A percentile compares a stretch with the other conserved stretches of the same genome.
Conservation (phyloP, 2,329 filamentous ascomycete species). For the Calonectria pseudoturangicola region DNA sequence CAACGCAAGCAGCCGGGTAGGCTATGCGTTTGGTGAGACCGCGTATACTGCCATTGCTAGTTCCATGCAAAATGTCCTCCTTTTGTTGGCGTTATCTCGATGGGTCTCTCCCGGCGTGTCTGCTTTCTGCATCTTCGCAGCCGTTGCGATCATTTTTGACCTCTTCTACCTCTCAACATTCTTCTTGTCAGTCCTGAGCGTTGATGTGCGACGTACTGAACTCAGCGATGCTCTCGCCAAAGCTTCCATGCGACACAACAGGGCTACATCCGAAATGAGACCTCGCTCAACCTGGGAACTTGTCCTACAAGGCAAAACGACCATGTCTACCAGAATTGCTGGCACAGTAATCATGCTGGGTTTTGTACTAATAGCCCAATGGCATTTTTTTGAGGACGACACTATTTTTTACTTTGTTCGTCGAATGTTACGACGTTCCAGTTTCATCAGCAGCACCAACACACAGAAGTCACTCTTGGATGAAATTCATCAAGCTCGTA, state of each 20-base stretch:
- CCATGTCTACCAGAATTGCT: constrained; percentile 83
- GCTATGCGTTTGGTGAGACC: constrained; percentile 83
- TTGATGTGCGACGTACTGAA: constrained; percentile 86
- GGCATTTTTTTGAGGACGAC: constrained; percentile 83
- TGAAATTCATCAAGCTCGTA: constrained; percentile 83
- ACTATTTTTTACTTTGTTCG: constrained; percentile 60
- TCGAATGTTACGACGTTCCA: constrained; percentile 49
- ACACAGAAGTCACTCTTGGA: constrained; percentile 65
- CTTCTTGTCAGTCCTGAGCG: constrained; percentile 85
- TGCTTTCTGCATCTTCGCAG: constrained; percentile 85
- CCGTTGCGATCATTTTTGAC: constrained; percentile 84
- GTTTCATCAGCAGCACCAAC: constrained; percentile 50
- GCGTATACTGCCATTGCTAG: constrained; percentile 81
- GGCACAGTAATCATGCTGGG: constrained; percentile 83
- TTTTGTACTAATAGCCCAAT: constrained; percentile 83
- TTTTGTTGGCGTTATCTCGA: constrained; percentile 79
- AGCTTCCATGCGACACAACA: constrained; percentile 66
- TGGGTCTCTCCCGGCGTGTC: constrained; percentile 82
- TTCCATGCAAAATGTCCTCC: constrained; percentile 79
- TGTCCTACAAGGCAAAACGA: constrained; percentile 77
- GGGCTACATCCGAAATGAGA: constrained; percentile 50
- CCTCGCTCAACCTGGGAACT: constrained; percentile 71
- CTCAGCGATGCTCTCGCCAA: constrained; percentile 82
- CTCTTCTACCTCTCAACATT: constrained; percentile 87
- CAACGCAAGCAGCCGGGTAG: constrained; percentile 80